Evolutionary conservation across 176 grass and related monocot species (phyloP).

Genomic region (Ananas comosus): DNA sequence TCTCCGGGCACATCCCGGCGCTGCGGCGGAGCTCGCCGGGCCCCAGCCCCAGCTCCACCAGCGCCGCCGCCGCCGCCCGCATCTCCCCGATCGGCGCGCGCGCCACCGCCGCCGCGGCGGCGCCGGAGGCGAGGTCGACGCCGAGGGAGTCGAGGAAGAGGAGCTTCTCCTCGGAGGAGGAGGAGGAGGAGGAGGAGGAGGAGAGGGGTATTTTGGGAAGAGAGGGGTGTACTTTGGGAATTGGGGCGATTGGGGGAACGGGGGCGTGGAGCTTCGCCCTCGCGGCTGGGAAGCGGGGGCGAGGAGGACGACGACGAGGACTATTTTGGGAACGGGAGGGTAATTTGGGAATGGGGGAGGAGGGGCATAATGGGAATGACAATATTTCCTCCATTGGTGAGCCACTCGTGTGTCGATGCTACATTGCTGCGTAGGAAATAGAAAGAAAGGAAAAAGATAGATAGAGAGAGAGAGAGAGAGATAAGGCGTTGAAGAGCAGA

Average conservation of each 20-base stretch:
- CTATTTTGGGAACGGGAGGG: background rate
- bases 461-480: constrained; percentile 15
- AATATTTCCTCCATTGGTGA: constrained; percentile 52
- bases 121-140: constrained; percentile 14
- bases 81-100: constrained; percentile 18
- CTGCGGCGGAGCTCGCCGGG: constrained; percentile 53
- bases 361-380: constrained; percentile 26
- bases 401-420: background rate
- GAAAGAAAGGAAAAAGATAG: constrained; percentile 7
- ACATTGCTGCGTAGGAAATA: background rate
- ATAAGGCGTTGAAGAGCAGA: constrained; percentile 26
- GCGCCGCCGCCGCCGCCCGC: constrained; percentile 25
- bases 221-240: constrained; percentile 29
- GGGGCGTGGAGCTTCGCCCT: constrained; percentile 9
- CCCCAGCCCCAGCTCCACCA: constrained; percentile 45
- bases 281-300: constrained; percentile 16
- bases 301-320: background rate
- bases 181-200: constrained; percentile 11
- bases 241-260: constrained; percentile 16
- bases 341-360: constrained; percentile 13
- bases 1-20: constrained; percentile 77
- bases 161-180: constrained; percentile 20
- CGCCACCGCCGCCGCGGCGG: constrained; percentile 26
- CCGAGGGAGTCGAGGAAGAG: constrained; percentile 25
- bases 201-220: constrained; percentile 25